Conservation (phyloP, 2,329 filamentous ascomycete genomes). For the Penicillium sp. region DNA sequence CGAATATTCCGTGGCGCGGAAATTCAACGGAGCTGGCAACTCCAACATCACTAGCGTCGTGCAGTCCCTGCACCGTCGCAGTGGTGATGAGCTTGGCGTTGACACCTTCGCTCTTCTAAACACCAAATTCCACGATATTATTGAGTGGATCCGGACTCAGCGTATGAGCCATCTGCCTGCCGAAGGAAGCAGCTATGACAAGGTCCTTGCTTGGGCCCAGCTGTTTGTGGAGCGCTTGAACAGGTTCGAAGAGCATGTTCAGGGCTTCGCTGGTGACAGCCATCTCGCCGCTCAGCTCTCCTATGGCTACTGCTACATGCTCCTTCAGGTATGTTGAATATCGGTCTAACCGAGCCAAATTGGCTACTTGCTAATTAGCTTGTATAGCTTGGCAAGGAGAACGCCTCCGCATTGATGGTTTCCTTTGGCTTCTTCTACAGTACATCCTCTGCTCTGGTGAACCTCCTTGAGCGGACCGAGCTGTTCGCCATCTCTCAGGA, state of each 20-base stretch:
- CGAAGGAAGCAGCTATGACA: constrained; percentile 44
- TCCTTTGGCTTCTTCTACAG: constrained; percentile 55
- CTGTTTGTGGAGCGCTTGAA: constrained; percentile 40
- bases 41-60: constrained; percentile 33
- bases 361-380: background rate
- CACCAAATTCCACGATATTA: constrained; percentile 25
- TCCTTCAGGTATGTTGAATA: constrained; percentile 46
- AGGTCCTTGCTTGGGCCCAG: constrained; percentile 41
- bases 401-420: constrained; percentile 45
- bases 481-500: constrained; percentile 48
- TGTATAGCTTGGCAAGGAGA: constrained; percentile 22
- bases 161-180: constrained; percentile 41
- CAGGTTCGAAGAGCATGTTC: constrained; percentile 37
- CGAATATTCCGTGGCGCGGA: constrained; percentile 16
- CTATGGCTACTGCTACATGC: constrained; percentile 48
- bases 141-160: constrained; percentile 40
- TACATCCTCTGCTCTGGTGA: constrained; percentile 41
- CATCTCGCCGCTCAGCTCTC: constrained; percentile 48
- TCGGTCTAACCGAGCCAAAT: background rate
- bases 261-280: constrained; percentile 38
- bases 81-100: constrained; percentile 31
- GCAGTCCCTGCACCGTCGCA: constrained; percentile 29
- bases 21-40: constrained; percentile 17
- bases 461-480: constrained; percentile 49
- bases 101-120: constrained; percentile 28